phyloP scores from a whole-genome alignment of 2,329 filamentous ascomycete genomes.

The Colletotrichum kahawae region DNA sequence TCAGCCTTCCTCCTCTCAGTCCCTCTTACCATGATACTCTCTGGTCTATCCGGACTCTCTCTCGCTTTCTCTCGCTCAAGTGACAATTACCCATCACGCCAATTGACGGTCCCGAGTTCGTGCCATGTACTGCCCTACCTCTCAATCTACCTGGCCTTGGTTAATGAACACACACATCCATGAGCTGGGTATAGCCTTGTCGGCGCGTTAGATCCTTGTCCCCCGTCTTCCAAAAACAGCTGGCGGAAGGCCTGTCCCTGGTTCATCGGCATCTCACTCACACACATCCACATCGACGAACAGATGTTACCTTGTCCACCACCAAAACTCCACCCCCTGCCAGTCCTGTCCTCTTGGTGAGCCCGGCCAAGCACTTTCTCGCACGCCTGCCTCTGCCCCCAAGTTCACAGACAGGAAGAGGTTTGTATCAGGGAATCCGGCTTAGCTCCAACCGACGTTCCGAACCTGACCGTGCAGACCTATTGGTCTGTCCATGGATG shows the following conservation, averaged over 20 bases:
- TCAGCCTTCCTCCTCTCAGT: neutral
- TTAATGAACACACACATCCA: slow-evolving; percentile 15
- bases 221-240: slow-evolving; percentile 35
- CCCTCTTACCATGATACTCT: neutral
- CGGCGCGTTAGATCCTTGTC: slow-evolving; percentile 32
- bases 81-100: slow-evolving; percentile 7
- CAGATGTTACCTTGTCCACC: slow-evolving; percentile 42
- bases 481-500: slow-evolving; percentile 40
- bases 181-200: slow-evolving; percentile 28
- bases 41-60: slow-evolving; percentile 8
- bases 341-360: slow-evolving; percentile 21
- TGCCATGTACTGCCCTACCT: slow-evolving; percentile 15
- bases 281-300: slow-evolving; percentile 43
- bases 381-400: slow-evolving; percentile 27
- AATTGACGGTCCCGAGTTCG: slow-evolving; percentile 6
- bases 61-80: neutral
- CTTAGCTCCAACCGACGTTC: slow-evolving; percentile 57
- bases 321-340: slow-evolving; percentile 16
- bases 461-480: slow-evolving; percentile 50
- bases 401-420: slow-evolving; percentile 37
- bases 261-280: slow-evolving; percentile 34
- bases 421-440: slow-evolving; percentile 55
- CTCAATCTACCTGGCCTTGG: neutral
- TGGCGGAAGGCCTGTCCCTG: slow-evolving; percentile 30
- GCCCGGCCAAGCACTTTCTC: slow-evolving; percentile 22